Evolutionary conservation across 116 monocot genomes (phyloP), one percentile per base, ranked within the genome.

Genomic region (Iris pallida): DNA sequence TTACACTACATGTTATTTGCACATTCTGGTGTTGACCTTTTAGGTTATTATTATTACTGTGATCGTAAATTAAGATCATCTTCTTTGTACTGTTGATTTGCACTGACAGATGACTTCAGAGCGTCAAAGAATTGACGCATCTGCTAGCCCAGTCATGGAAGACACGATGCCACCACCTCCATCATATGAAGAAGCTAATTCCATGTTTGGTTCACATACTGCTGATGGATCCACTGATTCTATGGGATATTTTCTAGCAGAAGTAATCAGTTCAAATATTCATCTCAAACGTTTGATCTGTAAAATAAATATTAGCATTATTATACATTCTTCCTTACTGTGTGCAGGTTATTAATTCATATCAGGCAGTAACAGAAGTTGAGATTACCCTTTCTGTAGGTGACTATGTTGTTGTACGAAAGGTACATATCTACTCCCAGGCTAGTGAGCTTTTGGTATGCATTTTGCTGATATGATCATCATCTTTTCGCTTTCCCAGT

Each of bases 61-160:
- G 30, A 30, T 30, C 3, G 30, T 30, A 30, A 30, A 30, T 30
- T 30, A 30, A 30, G 30, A 30, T 30, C 30, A 30, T 30, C 30
- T 1, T 30, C 30, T 30, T 0, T 30, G 3, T 30, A 30, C 30
- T 30, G 30, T 30, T 30, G 30, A 30, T 30, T 30, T 30, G 3
- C 30, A 30, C 30, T 30, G 30, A 61, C 53, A 91, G 91, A 87
- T 91, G 84, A 68, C 87, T 49, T 77, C 77, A 52, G 91, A 91
- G 69, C 76, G 84, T n/a, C 91, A 91, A 77, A 79, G 82, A 69
- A 85, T 91, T 63, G 91, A 91, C 59, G 81, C 87, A 47, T 47
- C 87, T 74, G 82, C 91, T 58, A 79, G 66, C 61, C 82, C 85
- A 61, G 66, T 55, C 40, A 44, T 65, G 16, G 90, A 79, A 41